Conservation (phyloP, 148 eudicot species). For the Fagopyrum homotropicum region DNA sequence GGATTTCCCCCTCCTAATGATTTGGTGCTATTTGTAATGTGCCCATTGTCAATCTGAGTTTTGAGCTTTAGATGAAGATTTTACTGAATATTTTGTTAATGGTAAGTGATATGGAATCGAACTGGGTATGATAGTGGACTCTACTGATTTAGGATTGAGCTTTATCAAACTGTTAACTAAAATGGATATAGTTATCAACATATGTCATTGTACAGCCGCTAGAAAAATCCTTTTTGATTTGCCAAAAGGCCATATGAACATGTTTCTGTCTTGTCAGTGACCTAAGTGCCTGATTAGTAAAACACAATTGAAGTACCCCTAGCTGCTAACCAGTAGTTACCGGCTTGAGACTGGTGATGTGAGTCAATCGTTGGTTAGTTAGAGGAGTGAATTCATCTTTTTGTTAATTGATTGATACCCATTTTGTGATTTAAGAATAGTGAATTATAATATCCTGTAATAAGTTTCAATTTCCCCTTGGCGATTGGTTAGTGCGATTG, state of each 20-base stretch:
- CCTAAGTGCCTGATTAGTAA: too few species aligned
- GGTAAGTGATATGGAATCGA: not conserved
- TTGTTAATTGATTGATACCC: not conserved
- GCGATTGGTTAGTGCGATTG: not conserved
- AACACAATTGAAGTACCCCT: too few species aligned
- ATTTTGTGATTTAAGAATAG: not conserved
- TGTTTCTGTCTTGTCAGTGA: too few species aligned
- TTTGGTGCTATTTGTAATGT: not conserved
- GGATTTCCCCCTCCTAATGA: not conserved
- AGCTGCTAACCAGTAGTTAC: too few species aligned
- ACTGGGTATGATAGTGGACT: not conserved
- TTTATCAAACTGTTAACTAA: not conserved
- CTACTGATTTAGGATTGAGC: not conserved
- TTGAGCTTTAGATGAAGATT: not conserved
- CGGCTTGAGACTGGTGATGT: not conserved
- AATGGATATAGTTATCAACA: too few species aligned
- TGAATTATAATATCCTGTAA: not conserved
- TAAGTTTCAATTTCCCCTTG: not conserved
- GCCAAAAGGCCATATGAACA: too few species aligned
- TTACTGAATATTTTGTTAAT: not conserved
- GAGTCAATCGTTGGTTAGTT: too few species aligned
- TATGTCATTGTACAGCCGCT: too few species aligned
- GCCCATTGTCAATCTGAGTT: not conserved
- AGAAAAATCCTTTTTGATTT: too few species aligned
- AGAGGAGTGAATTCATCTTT: too few species aligned